A percentile compares a stretch with the other conserved stretches of the same genome.
phyloP scores from a whole-genome alignment of 2,329 filamentous ascomycete genomes.

The Stagonosporopsis rhizophila region DNA sequence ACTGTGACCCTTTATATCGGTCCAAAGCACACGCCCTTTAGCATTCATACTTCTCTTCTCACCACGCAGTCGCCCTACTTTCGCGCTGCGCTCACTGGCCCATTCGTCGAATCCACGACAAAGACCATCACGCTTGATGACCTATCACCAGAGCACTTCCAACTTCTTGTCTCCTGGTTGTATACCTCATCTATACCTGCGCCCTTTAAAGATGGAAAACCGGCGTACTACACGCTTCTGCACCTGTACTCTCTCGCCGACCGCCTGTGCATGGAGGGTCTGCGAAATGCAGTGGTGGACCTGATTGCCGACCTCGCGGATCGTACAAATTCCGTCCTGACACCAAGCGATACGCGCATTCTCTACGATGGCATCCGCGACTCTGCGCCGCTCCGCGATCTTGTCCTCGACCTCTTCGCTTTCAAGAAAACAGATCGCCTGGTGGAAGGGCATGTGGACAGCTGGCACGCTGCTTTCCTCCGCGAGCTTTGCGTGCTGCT shows the following conservation, averaged over 20 bases:
- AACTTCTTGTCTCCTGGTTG: constrained; percentile 60
- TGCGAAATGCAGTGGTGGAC: constrained; percentile 55
- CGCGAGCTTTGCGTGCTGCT: constrained; percentile 56
- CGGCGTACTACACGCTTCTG: constrained; percentile 59
- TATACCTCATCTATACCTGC: constrained; percentile 54
- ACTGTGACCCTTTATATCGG: constrained; percentile 51
- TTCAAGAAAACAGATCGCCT: constrained; percentile 61
- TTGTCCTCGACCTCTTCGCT: constrained; percentile 59
- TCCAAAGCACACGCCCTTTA: constrained; percentile 49
- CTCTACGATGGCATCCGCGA: constrained; percentile 55
- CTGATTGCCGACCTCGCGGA: constrained; percentile 55
- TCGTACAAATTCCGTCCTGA: constrained; percentile 58
- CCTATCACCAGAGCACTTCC: constrained; percentile 55
- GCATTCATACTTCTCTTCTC: constrained; percentile 58
- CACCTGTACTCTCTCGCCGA: constrained; percentile 57
- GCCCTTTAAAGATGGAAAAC: constrained; percentile 55
- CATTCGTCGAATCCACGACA: constrained; percentile 55
- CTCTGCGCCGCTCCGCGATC: constrained; percentile 47
- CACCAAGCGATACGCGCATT: constrained; percentile 57
- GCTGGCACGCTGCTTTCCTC: constrained; percentile 58
- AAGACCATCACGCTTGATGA: constrained; percentile 55
- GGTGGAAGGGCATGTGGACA: constrained; percentile 54
- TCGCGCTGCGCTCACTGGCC: constrained; percentile 56
- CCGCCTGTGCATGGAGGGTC: constrained; percentile 54
- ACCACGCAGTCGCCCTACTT: constrained; percentile 59